These are phyloP conservation scores for Podila epicladia DNA, from an alignment of 192 early-diverging fungal genomes.

Conservation along the genomic window DNA sequence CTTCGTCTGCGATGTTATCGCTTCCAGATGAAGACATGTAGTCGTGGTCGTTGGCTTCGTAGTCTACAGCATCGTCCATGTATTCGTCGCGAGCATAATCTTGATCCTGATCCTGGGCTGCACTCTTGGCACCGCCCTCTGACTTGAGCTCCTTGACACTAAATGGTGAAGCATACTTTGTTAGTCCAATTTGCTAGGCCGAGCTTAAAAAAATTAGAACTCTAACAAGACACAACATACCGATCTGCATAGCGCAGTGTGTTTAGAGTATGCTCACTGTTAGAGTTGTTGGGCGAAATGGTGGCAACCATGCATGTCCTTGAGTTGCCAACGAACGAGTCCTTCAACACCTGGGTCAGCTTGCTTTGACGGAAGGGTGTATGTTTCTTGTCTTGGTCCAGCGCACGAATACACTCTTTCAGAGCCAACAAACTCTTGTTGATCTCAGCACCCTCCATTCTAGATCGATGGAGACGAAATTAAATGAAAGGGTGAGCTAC, in stretches of 20 bases:
- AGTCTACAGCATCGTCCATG: constrained; percentile 27
- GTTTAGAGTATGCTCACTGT: constrained; percentile 96
- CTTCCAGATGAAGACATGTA: constrained; percentile 37
- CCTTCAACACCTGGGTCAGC: constrained; percentile 96
- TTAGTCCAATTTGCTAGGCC: too few species aligned
- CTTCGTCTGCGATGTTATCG: constrained; percentile 52
- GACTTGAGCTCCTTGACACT: constrained; percentile 46
- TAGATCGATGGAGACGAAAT: constrained; percentile 15
- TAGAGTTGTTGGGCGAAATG: constrained; percentile 94
- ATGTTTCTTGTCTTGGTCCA: constrained; percentile 95
- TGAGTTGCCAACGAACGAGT: constrained; percentile 98
- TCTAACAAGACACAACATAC: constrained; percentile 21
- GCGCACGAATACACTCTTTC: constrained; percentile 97
- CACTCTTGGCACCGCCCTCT: constrained; percentile 27
- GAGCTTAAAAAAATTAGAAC: too few species aligned
- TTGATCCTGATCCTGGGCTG: constrained; percentile 6
- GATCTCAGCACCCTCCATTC: constrained; percentile 99
- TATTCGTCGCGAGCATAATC: constrained; percentile 26
- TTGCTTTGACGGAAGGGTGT: constrained; percentile 98
- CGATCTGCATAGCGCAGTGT: constrained; percentile 97
- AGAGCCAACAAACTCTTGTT: constrained; percentile 98
- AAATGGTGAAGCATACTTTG: not conserved
- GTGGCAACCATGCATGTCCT: constrained; percentile 99
- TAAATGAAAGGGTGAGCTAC: too few species aligned
- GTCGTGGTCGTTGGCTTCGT: constrained; percentile 36